phyloP scores from a whole-genome alignment of 2,329 filamentous ascomycete genomes.

The Scorias spongiosa region DNA sequence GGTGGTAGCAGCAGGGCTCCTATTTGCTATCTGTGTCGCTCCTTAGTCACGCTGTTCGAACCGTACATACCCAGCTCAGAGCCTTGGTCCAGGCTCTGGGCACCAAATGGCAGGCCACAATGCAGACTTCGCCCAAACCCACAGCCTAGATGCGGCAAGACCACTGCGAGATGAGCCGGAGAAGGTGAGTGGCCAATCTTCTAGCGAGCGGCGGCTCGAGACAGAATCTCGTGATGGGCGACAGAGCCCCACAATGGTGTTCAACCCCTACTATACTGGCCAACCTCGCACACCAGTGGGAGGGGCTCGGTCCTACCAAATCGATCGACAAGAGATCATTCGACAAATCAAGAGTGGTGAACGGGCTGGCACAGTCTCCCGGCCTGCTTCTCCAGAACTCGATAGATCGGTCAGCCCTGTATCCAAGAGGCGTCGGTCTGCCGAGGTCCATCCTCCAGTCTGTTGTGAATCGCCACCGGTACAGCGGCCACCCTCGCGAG shows the following conservation, averaged over 20 bases:
- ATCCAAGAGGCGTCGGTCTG: conserved; percentile 33
- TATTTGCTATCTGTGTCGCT: too few relatives aligned
- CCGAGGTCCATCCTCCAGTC: conserved; percentile 18
- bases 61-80: conserved; percentile 1
- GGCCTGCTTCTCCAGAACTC: conserved; percentile 14
- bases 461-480: neutral
- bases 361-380: conserved; percentile 4
- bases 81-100: conserved; percentile 2
- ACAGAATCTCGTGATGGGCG: neutral
- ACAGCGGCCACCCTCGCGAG: neutral
- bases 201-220: neutral
- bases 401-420: conserved; percentile 8
- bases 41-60: too few relatives aligned
- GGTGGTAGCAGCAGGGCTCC: too few relatives aligned
- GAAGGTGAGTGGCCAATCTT: neutral
- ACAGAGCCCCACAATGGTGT: conserved; percentile 6
- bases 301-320: conserved; percentile 13
- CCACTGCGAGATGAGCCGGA: neutral
- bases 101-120: conserved; percentile 6
- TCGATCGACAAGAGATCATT: conserved; percentile 64
- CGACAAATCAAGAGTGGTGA: conserved; percentile 54
- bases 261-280: conserved; percentile 23
- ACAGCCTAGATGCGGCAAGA: neutral
- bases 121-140: conserved; percentile 1
- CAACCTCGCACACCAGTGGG: conserved; percentile 16